Percentiles rank a stretch among this genome's conserved stretches.
Evolutionary conservation across 345 rosid species (phyloP).

Genomic region (Populus ilicifolia): DNA sequence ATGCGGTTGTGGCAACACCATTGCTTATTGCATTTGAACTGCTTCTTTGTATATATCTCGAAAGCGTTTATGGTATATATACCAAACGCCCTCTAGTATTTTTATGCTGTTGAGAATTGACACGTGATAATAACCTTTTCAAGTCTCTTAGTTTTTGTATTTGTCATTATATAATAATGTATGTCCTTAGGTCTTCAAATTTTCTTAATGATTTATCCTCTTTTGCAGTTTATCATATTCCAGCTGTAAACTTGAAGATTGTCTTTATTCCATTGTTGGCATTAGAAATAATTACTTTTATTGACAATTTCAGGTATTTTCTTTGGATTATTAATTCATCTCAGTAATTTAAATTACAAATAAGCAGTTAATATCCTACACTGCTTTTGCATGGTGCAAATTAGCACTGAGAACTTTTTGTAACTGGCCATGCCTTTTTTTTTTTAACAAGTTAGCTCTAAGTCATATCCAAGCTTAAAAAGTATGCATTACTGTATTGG

Average conservation of each 20-base stretch:
- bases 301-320: constrained; percentile 85
- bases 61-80: constrained; percentile 61
- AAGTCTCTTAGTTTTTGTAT: neutral
- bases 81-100: constrained; percentile 6
- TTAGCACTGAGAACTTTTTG: neutral
- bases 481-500: neutral
- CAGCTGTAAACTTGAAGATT: constrained; percentile 82
- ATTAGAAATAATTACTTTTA: constrained; percentile 65
- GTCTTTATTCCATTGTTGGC: constrained; percentile 82
- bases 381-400: neutral
- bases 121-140: neutral
- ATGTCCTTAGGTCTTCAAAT: neutral
- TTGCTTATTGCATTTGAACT: constrained; percentile 89
- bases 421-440: neutral
- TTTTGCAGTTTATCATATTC: constrained; percentile 42
- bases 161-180: neutral
- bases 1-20: constrained; percentile 87
- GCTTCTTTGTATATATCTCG: constrained; percentile 93
- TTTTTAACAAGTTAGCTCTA: neutral
- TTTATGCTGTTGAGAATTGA: constrained; percentile 1
- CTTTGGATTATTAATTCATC: constrained; percentile 1
- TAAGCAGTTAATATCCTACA: neutral
- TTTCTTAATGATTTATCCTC: constrained; percentile 7
- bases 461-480: neutral
- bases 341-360: neutral